Evolutionary conservation across 2,329 filamentous ascomycete genomes (phyloP), one percentile per base, ranked within the genome.

Genomic region (Microcera coccophila): DNA sequence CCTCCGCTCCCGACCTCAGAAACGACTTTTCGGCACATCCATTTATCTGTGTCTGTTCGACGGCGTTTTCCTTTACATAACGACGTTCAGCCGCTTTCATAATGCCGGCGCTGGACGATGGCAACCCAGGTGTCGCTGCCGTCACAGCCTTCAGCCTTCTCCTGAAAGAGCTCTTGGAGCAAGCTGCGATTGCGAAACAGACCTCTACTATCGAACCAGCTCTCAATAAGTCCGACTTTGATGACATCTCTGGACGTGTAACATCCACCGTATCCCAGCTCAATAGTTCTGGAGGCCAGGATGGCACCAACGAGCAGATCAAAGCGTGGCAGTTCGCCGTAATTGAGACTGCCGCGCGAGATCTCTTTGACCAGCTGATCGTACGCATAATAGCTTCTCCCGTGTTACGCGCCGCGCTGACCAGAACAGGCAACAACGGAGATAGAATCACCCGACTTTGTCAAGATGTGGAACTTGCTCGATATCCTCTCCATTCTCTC

Each of bases 401-500:
- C 39, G 29, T 26, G 11, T 36, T 41, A 38, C 41, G 42, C 52
- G 49, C 53, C 52, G 43, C 39, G 45, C 64, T 68, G 67, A 65
- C 54, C 42, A 49, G 36, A 41, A 37, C 39, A 91, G 86, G 83
- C 86, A 33, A 80, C 79, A 29, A 89, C 79, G 11, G 73, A 80
- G 8, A 95, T 96, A 54, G 78, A 89, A 28, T 81, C 87, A 19
- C 81, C 87, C 32, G 75, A 79, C 1, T 95, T 96, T 59, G 82
- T 89, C 38, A 78, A 82, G 47, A 80, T 97, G 50, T 98, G 91
- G 91, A 93, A 96, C 61, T 74, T 98, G 4, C 79, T 98, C 44
- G 94, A 98, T 61, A 82, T 97, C 32, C 74, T 96, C n/a, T 85
- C 87, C 1, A 82, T 94, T 28, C 82, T 95, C 48, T 90, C 89